Evolutionary conservation across 2,329 filamentous ascomycete species (phyloP), one percentile per base, ranked within the genome.

Genomic region (Alternaria solani): DNA sequence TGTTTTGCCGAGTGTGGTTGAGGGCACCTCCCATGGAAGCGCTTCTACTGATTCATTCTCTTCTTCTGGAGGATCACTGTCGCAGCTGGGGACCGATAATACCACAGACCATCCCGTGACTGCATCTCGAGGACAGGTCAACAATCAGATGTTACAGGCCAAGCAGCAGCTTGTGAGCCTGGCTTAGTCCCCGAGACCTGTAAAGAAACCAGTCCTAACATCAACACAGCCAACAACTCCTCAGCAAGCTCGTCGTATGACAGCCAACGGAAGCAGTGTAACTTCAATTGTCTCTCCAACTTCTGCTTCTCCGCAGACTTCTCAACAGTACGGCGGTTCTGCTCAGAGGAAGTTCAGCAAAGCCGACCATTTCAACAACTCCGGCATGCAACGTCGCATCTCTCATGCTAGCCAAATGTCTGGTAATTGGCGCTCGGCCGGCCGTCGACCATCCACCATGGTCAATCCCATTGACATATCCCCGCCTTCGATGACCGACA

Each of bases 1-100:
- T 23, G 52, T 39, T 7, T 25, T 63, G 38, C 51, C 57, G 20
- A 55, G 47, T 42, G 51, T 49, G 23, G 43, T 26, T 18, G 59
- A 57, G 12, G 43, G 32, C 36, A 51, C 57, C 38, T 57, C 64
- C 12, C 59, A 62, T 26, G 59, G 52, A 23, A 66, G 63, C 23
- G 49, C 57, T 36, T 63, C 63, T 2, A 59, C 63, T 5, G 55
- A 49, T 36, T 63, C 65, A 18, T 46, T 47, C 2, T 55, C 57
- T 14, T 64, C 61, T 9, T 67, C 57, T 28, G 61, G 59, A 36
- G 61, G 62, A 41, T 64, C 65, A n/a, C 44, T 55, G 9, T 65
- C 58, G 25, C 41, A 59, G 25, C 20, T 55, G 32, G 55, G 34
- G 20, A 25, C 43, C 51, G 43, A 30, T 3, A 46, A 44, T 47